Evolutionary conservation across 2,329 filamentous ascomycete genomes (phyloP).

Genomic region (Aspergillus carbonarius): DNA sequence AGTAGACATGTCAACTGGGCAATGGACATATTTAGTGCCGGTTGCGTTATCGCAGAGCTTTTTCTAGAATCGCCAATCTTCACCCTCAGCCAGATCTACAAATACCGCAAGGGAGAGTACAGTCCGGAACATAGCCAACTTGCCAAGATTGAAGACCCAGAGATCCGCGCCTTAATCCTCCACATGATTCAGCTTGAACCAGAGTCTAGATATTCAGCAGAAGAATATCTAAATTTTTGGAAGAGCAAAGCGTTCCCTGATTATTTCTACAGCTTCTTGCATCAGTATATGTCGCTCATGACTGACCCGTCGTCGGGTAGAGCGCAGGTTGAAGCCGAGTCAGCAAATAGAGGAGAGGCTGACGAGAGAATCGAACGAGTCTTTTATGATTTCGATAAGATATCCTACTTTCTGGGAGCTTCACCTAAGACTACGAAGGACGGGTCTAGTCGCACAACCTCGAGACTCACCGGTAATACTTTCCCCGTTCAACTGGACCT

Average conservation of each 20-base stretch:
- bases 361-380: slow-evolving; percentile 94
- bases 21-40: slow-evolving; percentile 97
- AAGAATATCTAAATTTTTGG: slow-evolving; percentile 92
- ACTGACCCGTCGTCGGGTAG: slow-evolving; percentile 85
- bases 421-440: slow-evolving; percentile 51
- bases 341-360: slow-evolving; percentile 75
- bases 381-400: slow-evolving; percentile 95
- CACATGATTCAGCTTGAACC: slow-evolving; percentile 97
- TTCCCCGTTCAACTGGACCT: slow-evolving; percentile 82
- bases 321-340: slow-evolving; percentile 65
- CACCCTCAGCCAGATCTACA: slow-evolving; percentile 92
- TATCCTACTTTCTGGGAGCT: slow-evolving; percentile 88
- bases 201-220: slow-evolving; percentile 85
- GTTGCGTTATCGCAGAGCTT: slow-evolving; percentile 94
- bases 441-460: slow-evolving; percentile 31
- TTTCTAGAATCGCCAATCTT: slow-evolving; percentile 97
- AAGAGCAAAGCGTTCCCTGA: slow-evolving; percentile 88
- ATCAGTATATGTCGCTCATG: slow-evolving; percentile 95
- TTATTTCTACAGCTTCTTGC: slow-evolving; percentile 96
- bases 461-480: slow-evolving; percentile 33
- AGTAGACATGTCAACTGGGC: slow-evolving; percentile 74
- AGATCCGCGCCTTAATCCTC: slow-evolving; percentile 82
- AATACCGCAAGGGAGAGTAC: slow-evolving; percentile 89
- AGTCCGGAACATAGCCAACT: slow-evolving; percentile 79
- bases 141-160: slow-evolving; percentile 80